A percentile compares a stretch with the other conserved stretches of the same genome.
These are phyloP conservation scores for Saccharomyces uvarum DNA, from an alignment of 1,139 yeast genomes.

Conservation along the genomic window DNA sequence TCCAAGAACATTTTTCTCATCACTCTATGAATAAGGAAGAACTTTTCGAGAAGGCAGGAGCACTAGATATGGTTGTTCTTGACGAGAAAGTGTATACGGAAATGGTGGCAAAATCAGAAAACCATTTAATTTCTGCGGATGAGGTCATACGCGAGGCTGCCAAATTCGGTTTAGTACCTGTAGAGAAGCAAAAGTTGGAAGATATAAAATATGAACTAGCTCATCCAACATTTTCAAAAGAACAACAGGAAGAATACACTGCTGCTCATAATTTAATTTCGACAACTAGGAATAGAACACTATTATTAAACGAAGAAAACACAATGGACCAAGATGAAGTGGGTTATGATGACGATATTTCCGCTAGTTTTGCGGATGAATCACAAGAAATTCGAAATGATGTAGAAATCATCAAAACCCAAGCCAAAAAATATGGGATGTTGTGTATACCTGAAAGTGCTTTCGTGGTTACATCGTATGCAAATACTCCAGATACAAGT, in stretches of 20 bases:
- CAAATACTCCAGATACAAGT: conserved; percentile 46
- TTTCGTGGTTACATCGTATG: conserved; percentile 45
- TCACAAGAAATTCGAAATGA: conserved; percentile 4
- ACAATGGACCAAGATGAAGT: background rate
- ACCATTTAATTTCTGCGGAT: conserved; percentile 14
- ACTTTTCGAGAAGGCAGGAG: conserved; percentile 7
- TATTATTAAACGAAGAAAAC: background rate
- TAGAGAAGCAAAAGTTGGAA: conserved; percentile 37
- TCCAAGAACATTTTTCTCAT: background rate
- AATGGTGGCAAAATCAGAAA: background rate
- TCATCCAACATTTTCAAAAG: conserved; percentile 19
- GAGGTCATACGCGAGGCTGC: conserved; percentile 36
- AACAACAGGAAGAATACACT: conserved; percentile 17
- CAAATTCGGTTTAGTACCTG: conserved; percentile 40
- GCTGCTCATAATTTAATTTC: conserved; percentile 12
- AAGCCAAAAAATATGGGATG: conserved; percentile 41
- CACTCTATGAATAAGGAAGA: background rate
- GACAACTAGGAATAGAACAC: conserved; percentile 10
- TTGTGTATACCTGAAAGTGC: conserved; percentile 49
- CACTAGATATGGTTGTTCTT: conserved; percentile 10
- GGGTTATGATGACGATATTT: background rate
- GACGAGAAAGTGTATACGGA: conserved; percentile 5
- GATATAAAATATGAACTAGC: conserved; percentile 18
- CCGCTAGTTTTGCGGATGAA: background rate
- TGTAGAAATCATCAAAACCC: conserved; percentile 11